Base-by-base conservation (phyloP, 176 grass and related monocot species). In the Oryza brachyantha region DNA sequence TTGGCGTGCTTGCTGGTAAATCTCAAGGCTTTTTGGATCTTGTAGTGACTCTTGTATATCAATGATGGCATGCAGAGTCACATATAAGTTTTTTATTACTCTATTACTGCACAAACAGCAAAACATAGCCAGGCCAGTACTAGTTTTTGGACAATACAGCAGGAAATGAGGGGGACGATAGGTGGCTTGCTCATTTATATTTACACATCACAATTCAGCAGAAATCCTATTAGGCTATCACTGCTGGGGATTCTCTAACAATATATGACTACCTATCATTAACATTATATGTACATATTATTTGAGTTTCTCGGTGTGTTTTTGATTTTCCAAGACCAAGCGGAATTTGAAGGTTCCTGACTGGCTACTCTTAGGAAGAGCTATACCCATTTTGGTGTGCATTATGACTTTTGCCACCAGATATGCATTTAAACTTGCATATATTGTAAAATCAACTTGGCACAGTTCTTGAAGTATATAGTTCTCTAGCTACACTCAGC, bases 1-100 rank as follows among this genome's bases (percentile, higher is more conserved):
- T 69, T 3, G 43, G 8, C 0, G 0, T 3, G 2, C 6, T 26
- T 69, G n/a, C n/a, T 71, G 74, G 82, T 84, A 84, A 77, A 70
- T 61, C 54, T 63, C 82, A 70, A 84, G 14, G 5, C 28, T 46
- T 60, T 52, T 58, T 48, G 29, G 22, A 84, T 27, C 50, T 84
- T 39, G 4, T 70, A 50, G 36, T 24, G 27, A 43, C 13, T 29
- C 54, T 27, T 61, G 39, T 48, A 43, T 58, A 35, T 36, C 14
- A 60, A 42, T 52, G 29, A 73, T 39, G 32, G 4, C 59, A 54
- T 82, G 10, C 16, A 54, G 50, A 74, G 24, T 26, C 31, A 46
- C 34, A 52, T 29, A 3, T 29, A 73, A 37, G 21, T 69, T 48
- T 62, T 35, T 32, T 72, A 24, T 24, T 36, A n/a, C 54, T 57